Evolutionary conservation across 2,329 filamentous ascomycete species (phyloP).

Genomic region (Ceratocystis huliohia): DNA sequence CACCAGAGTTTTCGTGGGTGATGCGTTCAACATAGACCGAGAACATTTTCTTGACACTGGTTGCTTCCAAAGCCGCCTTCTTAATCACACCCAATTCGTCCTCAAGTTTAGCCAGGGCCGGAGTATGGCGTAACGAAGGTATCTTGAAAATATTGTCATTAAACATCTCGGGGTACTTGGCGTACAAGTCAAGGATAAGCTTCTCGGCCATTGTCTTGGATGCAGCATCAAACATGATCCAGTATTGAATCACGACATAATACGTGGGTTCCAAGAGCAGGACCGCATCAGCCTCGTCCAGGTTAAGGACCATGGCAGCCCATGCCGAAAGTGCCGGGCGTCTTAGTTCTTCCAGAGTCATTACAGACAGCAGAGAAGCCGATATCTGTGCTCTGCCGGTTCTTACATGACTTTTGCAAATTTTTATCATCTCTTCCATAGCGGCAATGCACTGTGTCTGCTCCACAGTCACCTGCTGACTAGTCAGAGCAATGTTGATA

Average conservation of each 20-base stretch:
- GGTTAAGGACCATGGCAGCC: constrained; percentile 60
- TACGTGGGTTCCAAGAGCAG: constrained; percentile 78
- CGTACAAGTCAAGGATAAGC: constrained; percentile 53
- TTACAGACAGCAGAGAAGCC: constrained; percentile 77
- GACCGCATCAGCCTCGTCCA: constrained; percentile 68
- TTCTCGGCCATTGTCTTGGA: constrained; percentile 48
- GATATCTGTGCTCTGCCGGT: constrained; percentile 85
- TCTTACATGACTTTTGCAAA: constrained; percentile 60
- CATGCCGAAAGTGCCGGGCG: constrained; percentile 72
- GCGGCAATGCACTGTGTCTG: constrained; percentile 67
- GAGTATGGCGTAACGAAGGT: constrained; percentile 62
- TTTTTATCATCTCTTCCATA: constrained; percentile 73
- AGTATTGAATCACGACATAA: constrained; percentile 72
- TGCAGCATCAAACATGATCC: constrained; percentile 50
- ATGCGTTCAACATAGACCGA: constrained; percentile 58
- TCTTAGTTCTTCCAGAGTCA: constrained; percentile 62
- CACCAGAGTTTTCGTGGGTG: constrained; percentile 69
- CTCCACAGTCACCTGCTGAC: constrained; percentile 48
- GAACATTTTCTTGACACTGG: constrained; percentile 25
- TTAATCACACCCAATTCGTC: constrained; percentile 36
- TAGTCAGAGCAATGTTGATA: constrained; percentile 53
- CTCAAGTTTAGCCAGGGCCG: constrained; percentile 56
- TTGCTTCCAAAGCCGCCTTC: constrained; percentile 39
- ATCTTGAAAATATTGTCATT: constrained; percentile 58
- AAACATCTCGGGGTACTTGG: constrained; percentile 48